Base-by-base conservation (phyloP, 2,329 filamentous ascomycete species). In the Curvularia hawaiiensis region DNA sequence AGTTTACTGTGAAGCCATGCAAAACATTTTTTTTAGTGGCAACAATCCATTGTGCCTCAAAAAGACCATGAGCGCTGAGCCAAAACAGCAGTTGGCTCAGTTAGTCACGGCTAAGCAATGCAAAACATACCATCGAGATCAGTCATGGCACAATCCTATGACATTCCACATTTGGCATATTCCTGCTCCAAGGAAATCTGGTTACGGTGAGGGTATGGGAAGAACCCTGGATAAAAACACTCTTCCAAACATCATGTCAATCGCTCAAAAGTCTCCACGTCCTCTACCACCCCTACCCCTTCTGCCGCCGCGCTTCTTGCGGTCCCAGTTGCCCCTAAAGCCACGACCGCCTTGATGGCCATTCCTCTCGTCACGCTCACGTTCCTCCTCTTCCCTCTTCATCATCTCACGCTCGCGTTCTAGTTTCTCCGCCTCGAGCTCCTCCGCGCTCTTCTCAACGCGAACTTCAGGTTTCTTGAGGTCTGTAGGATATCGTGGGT, bases 401-500 rank as follows among this genome's bases (percentile, higher is more conserved):
- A 72, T 74, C 75, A 76, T 74, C 79, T 80, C 68, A 69, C 77
- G 69, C 81, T 82, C 68, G 79, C 80, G 61, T 79, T 75, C 70
- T 77, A 77, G 61, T 74, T 79, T 66, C 79, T 88, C 86, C 51
- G 79, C 79, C 72, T 87, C 86, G 45, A 87, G 80, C 80, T 89
- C 90, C 62, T 90, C 87, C 30, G 85, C 85, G 8, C 89, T 91
- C 80, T 89, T 90, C 74, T 91, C 89, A 39, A 92, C 80, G 54
- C 80, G 79, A 41, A 84, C 81, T 57, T 84, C 84, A 6, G 84
- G 85, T 66, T 82, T 83, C 59, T 81, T 83, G 53, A 88, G 79
- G 62, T 93, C 88, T 69, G 86, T 85, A 24, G 88, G 86, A 88
- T 91, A 98, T 58, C 88, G 85, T 3, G 94, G 88, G 76, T 99